phyloP scores from a whole-genome alignment of 805 yeast genomes.

The Candida schatavii region DNA sequence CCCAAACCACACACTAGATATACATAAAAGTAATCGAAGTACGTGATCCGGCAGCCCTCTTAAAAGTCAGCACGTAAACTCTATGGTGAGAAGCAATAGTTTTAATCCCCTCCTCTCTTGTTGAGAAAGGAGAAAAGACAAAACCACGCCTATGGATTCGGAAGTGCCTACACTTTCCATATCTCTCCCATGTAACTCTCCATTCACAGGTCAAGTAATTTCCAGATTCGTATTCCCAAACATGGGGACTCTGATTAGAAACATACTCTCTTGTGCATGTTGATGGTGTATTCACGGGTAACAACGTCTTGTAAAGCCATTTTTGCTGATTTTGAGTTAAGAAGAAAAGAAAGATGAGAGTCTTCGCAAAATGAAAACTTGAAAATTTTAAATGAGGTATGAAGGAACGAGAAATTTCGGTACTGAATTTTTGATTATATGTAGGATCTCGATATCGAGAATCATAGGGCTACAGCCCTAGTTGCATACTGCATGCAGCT shows the following conservation, averaged over 20 bases:
- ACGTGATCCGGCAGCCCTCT: no score
- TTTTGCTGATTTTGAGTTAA: constrained; percentile 31
- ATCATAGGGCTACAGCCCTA: no score
- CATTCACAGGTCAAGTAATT: constrained; percentile 3
- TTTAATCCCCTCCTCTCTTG: neutral
- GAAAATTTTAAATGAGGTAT: neutral
- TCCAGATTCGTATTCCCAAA: neutral
- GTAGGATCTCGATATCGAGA: no score
- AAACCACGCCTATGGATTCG: constrained; percentile 7
- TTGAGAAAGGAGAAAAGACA: neutral
- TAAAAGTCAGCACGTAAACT: neutral
- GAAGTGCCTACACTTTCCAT: constrained; percentile 7
- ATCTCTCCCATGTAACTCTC: constrained; percentile 8
- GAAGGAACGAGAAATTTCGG: no score
- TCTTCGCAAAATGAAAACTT: neutral
- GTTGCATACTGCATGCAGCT: no score
- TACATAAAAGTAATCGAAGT: neutral
- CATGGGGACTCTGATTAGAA: neutral
- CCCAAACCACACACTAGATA: neutral
- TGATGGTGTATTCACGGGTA: constrained; percentile 99
- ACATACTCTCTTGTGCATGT: constrained; percentile 98
- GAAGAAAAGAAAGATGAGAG: constrained; percentile 1
- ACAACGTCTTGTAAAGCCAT: constrained; percentile 97
- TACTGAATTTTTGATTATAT: no score
- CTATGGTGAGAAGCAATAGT: constrained; percentile 8